phyloP scores from a whole-genome alignment of 495 filamentous ascomycete genomes.

The Neurospora africana region DNA sequence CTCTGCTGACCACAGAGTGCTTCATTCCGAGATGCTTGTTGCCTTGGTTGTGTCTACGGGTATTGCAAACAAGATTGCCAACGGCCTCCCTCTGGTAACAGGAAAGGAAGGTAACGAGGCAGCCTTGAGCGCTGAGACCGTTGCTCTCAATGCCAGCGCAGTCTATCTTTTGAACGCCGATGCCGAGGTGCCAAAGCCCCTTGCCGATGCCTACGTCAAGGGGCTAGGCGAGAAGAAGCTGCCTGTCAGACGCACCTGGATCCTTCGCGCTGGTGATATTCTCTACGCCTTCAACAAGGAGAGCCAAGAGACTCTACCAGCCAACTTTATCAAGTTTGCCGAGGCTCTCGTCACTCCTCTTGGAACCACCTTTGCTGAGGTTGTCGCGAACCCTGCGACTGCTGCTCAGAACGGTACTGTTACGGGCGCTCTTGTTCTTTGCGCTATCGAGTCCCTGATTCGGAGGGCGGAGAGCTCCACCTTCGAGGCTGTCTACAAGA shows the following conservation, averaged over 20 bases:
- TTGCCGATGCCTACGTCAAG: constrained; percentile 63
- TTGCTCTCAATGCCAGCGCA: constrained; percentile 54
- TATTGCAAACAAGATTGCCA: constrained; percentile 54
- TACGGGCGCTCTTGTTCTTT: constrained; percentile 59
- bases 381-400: constrained; percentile 59
- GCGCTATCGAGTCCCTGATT: constrained; percentile 47
- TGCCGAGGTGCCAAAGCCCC: constrained; percentile 47
- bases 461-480: constrained; percentile 31
- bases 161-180: constrained; percentile 46
- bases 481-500: constrained; percentile 40
- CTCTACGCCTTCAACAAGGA: constrained; percentile 47
- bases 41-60: constrained; percentile 45
- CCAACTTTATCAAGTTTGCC: constrained; percentile 42
- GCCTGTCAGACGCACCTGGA: constrained; percentile 71
- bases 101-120: constrained; percentile 79
- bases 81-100: constrained; percentile 51
- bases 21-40: constrained; percentile 68
- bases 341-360: constrained; percentile 54
- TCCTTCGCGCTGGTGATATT: constrained; percentile 59
- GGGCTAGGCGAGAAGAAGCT: constrained; percentile 76
- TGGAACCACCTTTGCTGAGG: constrained; percentile 65
- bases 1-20: constrained; percentile 66
- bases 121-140: constrained; percentile 63
- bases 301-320: constrained; percentile 27
- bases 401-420: constrained; percentile 69